Evolutionary conservation across 768 basidiomycete species (phyloP).

Genomic region (Amanita rubescens): DNA sequence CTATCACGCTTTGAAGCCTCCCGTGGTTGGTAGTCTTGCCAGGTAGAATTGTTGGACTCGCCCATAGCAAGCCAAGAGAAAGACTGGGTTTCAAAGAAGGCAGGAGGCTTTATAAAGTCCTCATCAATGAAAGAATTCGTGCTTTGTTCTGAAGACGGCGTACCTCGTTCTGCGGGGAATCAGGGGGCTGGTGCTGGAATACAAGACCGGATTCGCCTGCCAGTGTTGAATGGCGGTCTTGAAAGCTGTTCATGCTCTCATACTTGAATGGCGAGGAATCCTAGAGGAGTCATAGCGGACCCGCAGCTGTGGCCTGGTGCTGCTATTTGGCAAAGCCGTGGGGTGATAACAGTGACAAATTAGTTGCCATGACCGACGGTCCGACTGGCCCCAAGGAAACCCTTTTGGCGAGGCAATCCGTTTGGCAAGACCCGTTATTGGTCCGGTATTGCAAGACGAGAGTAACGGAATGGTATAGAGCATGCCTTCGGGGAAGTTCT

Average conservation of each 20-base stretch:
- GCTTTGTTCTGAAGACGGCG: background rate
- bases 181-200: too few species aligned
- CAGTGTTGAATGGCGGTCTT: background rate
- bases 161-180: constrained; percentile 1
- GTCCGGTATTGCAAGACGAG: too few species aligned
- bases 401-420: too few species aligned
- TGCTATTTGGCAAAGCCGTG: background rate
- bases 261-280: background rate
- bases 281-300: background rate
- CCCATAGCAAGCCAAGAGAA: background rate
- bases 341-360: too few species aligned
- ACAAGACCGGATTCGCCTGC: background rate
- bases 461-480: too few species aligned
- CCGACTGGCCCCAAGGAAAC: too few species aligned
- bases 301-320: background rate
- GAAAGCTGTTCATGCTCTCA: background rate
- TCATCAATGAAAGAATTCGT: background rate
- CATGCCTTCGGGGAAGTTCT: too few species aligned
- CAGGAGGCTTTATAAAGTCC: background rate
- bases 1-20: background rate
- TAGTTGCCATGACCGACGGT: too few species aligned
- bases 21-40: background rate
- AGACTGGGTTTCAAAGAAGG: background rate
- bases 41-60: background rate
- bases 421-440: too few species aligned